Conservation (phyloP, 352 stramenopile species). For the Globisporangium spiculum region DNA sequence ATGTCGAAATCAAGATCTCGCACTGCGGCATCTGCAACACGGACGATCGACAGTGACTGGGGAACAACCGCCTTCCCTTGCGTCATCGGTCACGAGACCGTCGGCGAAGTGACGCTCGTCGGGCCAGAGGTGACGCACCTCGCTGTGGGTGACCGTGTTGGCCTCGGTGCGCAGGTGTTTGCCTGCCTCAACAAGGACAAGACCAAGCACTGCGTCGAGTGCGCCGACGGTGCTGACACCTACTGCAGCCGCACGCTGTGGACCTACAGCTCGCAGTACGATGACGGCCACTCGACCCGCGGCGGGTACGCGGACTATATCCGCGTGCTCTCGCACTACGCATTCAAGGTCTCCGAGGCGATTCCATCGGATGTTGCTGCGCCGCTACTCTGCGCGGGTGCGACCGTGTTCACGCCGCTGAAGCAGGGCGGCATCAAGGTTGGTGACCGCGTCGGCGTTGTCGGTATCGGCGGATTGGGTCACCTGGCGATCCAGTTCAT, state of each 20-base stretch:
- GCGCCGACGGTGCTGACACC: constrained; percentile 48
- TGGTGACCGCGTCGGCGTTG: constrained; percentile 57
- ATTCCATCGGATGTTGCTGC: constrained; percentile 54
- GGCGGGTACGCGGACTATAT: constrained; percentile 76
- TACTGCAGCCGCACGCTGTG: constrained; percentile 44
- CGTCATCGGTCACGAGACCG: constrained; percentile 52
- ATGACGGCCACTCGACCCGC: constrained; percentile 22
- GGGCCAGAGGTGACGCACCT: constrained; percentile 54
- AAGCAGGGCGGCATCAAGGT: constrained; percentile 40
- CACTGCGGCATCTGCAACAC: constrained; percentile 58
- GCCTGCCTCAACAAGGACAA: neutral
- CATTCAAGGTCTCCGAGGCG: constrained; percentile 70
- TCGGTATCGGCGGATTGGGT: constrained; percentile 83
- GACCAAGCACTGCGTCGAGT: constrained; percentile 47
- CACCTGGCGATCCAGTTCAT: constrained; percentile 83
- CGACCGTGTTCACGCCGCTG: constrained; percentile 78
- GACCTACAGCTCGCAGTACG: constrained; percentile 52
- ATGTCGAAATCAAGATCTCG: constrained; percentile 60
- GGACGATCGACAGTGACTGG: constrained; percentile 49
- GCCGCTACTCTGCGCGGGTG: constrained; percentile 81
- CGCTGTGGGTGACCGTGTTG: constrained; percentile 53
- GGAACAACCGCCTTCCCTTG: constrained; percentile 35
- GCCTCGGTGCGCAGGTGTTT: neutral
- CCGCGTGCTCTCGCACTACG: constrained; percentile 56
- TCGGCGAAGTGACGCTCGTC: constrained; percentile 37